Evolutionary conservation across 257 asterid species (phyloP).

Genomic region (Petrea volubilis): DNA sequence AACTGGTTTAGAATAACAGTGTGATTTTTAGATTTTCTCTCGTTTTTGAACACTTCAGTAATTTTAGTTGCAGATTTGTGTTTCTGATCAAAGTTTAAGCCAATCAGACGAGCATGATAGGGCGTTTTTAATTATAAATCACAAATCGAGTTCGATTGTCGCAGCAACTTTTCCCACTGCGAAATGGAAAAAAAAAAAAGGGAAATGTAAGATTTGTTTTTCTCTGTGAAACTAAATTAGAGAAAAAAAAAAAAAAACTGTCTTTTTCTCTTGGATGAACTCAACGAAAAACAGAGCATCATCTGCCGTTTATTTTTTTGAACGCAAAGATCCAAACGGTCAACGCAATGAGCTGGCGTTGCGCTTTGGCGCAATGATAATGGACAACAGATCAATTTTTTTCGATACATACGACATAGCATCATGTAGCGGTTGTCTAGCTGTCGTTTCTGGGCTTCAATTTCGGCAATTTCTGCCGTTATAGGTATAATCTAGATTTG

Average conservation of each 20-base stretch:
- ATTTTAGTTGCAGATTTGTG: neutral
- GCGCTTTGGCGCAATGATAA: no score
- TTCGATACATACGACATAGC: neutral
- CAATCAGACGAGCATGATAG: neutral
- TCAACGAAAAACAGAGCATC: neutral
- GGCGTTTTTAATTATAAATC: no score
- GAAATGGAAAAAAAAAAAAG: neutral
- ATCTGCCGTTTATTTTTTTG: neutral
- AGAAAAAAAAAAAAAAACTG: neutral
- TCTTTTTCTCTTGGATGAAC: neutral
- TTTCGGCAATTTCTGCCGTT: constrained; percentile 18
- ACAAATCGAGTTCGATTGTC: no score
- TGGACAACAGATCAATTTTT: constrained; percentile 14
- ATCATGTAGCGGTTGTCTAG: neutral
- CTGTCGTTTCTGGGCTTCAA: constrained; percentile 21
- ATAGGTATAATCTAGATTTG: neutral
- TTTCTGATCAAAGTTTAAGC: neutral
- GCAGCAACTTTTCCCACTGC: neutral
- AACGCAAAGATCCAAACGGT: constrained; percentile 8
- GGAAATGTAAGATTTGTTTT: neutral
- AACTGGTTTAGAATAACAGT: neutral
- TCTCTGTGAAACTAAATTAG: neutral
- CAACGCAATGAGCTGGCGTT: constrained; percentile 18
- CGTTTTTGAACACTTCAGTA: neutral
- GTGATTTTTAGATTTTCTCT: neutral